Evolutionary conservation across 2,329 filamentous ascomycete species (phyloP), one percentile per base, ranked within the genome.

Genomic region (Arthrobotrys conoides): DNA sequence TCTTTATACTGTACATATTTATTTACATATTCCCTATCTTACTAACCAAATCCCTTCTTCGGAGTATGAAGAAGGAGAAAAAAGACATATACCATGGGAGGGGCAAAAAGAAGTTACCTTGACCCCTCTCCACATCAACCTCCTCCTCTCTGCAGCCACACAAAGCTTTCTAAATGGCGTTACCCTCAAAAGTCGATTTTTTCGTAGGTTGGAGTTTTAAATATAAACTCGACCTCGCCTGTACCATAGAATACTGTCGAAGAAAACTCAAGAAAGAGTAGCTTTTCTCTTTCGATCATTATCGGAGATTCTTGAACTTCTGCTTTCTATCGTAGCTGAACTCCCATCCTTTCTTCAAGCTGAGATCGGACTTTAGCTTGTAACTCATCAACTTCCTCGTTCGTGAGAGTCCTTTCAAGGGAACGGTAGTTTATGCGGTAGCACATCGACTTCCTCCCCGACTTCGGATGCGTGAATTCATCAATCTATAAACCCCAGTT

Each of bases 381-480:
- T 83, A 97, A 85, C 51, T 87, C 84, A 83, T 96, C 96, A 10
- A 90, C 89, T 87, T 97, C 93, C 41, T 89, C 87, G 82, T 94
- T 96, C 9, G 92, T 97, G 84, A 99, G 86, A 0, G 95, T 99
- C 83, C 92, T 89, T 87, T 97, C 95, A 81, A 97, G 86, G 84
- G 94, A 97, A 80, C 96, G 89, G 86, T 99, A 99, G 83, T 95
- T 95, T 84, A 98, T 91, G 80, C 94, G 89, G 84, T 97, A 99
- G 85, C 93, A 97, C 86, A 96, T 85, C 86, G 94, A 97, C 86
- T 89, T 91, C 81, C 92, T 88, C 3, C 91, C 90, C 20, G 92
- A 94, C 86, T 92, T 94, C 44, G 94, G 94, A 85, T 98, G 94
- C 59, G 89, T 90, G 84, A 98, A 99, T 83, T 93, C 89, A 85